Percentiles rank a stretch among this genome's conserved stretches.
Conservation (phyloP, 768 basidiomycete genomes). For the Leccinum boreale region DNA sequence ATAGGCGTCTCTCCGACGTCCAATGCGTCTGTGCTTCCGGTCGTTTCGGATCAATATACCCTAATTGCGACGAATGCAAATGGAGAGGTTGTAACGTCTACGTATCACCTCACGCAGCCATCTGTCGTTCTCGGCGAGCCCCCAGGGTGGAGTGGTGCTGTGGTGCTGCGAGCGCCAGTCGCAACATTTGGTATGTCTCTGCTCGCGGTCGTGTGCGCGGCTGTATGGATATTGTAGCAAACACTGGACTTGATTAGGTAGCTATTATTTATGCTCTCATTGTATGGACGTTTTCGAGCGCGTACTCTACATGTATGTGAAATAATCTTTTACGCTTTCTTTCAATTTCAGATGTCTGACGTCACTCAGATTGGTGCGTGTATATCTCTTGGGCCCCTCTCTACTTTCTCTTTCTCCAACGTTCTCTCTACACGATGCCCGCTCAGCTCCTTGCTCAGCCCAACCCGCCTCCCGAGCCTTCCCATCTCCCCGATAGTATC, state of each 20-base stretch:
- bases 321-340: background rate
- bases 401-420: background rate
- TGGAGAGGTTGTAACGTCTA: conserved; percentile 53
- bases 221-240: conserved; percentile 16
- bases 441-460: conserved; percentile 53
- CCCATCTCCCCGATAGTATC: conserved; percentile 58
- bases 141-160: conserved; percentile 48
- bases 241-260: background rate
- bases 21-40: conserved; percentile 56
- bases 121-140: conserved; percentile 60
- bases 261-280: background rate
- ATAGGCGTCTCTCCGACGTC: conserved; percentile 43
- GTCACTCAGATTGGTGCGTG: background rate
- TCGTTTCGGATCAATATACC: conserved; percentile 51
- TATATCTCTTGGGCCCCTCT: background rate
- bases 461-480: conserved; percentile 69
- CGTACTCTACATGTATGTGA: background rate
- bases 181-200: conserved; percentile 10
- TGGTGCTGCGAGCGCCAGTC: conserved; percentile 6
- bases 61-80: conserved; percentile 53
- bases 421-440: conserved; percentile 42
- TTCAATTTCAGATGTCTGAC: background rate
- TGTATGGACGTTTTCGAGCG: background rate
- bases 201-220: conserved; percentile 9
- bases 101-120: conserved; percentile 44